Evolutionary conservation across 345 rosid genomes (phyloP).

Genomic region (Citropsis articulata): DNA sequence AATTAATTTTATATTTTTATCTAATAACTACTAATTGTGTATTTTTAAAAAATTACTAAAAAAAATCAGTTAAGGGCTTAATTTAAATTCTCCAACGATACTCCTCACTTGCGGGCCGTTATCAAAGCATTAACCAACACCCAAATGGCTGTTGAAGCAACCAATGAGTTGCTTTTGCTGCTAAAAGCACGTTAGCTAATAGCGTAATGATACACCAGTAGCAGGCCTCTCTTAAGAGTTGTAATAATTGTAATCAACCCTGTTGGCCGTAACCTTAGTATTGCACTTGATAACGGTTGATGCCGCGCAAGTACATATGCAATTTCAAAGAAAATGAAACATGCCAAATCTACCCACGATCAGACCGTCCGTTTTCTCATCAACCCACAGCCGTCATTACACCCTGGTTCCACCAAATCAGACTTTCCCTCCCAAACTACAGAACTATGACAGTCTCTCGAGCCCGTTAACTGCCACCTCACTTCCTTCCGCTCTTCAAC

Average conservation of each 20-base stretch:
- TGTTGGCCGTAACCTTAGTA: too few species aligned
- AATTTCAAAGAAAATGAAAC: slow-evolving; percentile 20
- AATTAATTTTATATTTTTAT: too few species aligned
- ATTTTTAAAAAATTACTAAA: too few species aligned
- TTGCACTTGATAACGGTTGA: too few species aligned
- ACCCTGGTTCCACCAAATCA: slow-evolving; percentile 6
- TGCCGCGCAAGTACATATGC: neutral
- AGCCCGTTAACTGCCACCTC: slow-evolving; percentile 20
- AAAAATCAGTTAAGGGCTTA: too few species aligned
- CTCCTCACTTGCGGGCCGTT: neutral
- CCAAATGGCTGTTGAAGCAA: neutral
- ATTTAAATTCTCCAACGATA: neutral
- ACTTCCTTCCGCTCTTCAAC: slow-evolving; percentile 61
- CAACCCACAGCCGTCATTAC: neutral
- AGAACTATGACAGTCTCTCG: slow-evolving; percentile 8
- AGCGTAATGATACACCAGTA: too few species aligned
- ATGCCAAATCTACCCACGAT: slow-evolving; percentile 14
- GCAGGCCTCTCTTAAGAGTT: too few species aligned
- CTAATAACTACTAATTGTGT: too few species aligned
- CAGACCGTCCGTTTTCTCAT: slow-evolving; percentile 13
- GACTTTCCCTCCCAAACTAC: slow-evolving; percentile 8
- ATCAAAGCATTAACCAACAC: neutral
- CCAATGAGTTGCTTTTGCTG: neutral
- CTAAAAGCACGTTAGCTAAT: neutral
- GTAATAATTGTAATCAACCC: too few species aligned